Evolutionary conservation across 2,329 filamentous ascomycete species (phyloP).

Genomic region (Claviceps paspali): DNA sequence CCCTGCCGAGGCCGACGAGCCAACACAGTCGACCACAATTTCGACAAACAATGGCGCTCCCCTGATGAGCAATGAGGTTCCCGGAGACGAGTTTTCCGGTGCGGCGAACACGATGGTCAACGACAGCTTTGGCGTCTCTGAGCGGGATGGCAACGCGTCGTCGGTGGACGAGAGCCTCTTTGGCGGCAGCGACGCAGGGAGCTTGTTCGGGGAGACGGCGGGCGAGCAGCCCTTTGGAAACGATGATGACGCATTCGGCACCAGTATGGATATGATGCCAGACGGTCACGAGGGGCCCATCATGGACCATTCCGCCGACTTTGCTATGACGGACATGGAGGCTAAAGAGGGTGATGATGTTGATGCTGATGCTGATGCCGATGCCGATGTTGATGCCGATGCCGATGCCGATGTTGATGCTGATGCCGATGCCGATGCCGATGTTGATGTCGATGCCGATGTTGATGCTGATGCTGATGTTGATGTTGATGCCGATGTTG

Average conservation of each 20-base stretch:
- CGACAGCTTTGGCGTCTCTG: slow-evolving; percentile 11
- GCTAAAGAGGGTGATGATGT: no score
- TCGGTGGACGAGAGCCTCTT: slow-evolving; percentile 71
- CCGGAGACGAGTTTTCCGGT: slow-evolving; percentile 11
- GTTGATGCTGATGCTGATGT: no score
- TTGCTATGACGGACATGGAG: slow-evolving; percentile 24
- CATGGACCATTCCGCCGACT: slow-evolving; percentile 28
- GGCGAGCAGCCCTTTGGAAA: slow-evolving; percentile 52
- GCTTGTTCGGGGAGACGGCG: slow-evolving; percentile 68
- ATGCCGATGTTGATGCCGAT: no score
- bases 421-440: no score
- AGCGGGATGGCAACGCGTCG: slow-evolving; percentile 42
- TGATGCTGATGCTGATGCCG: no score
- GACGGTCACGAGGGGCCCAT: slow-evolving; percentile 22
- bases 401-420: no score
- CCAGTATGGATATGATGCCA: slow-evolving; percentile 47
- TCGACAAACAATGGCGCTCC: slow-evolving; percentile 58
- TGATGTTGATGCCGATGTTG: no score
- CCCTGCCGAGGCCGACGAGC: slow-evolving; percentile 54
- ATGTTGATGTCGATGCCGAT: no score
- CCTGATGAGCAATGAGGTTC: slow-evolving; percentile 33
- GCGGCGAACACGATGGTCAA: slow-evolving; percentile 5
- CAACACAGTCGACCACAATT: slow-evolving; percentile 49
- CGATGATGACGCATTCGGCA: slow-evolving; percentile 72
- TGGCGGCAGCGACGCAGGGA: slow-evolving; percentile 62